Evolutionary conservation across 2,329 filamentous ascomycete species (phyloP).

Genomic region (Furcasterigmium furcatum): DNA sequence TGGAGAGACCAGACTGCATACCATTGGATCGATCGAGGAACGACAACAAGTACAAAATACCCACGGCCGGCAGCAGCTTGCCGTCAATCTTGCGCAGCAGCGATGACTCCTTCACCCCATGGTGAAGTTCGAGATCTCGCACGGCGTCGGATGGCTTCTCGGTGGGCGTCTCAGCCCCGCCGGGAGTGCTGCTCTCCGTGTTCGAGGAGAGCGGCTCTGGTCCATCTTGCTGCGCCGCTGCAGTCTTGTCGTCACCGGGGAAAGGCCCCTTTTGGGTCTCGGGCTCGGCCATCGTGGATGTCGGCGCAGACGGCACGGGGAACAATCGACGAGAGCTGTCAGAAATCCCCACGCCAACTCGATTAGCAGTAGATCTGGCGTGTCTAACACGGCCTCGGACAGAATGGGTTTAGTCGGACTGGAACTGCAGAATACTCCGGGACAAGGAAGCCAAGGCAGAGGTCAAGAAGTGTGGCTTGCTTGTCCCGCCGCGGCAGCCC

Average conservation of each 20-base stretch:
- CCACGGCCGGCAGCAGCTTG: constrained; percentile 49
- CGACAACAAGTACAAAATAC: constrained; percentile 51
- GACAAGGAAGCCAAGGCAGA: not conserved
- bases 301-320: no score
- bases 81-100: constrained; percentile 56
- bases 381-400: no score
- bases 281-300: not conserved
- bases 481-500: not conserved
- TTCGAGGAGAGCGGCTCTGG: not conserved
- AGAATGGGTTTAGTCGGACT: no score
- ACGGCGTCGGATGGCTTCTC: not conserved
- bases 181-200: not conserved
- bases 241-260: not conserved
- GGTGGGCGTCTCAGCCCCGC: not conserved
- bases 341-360: no score
- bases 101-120: constrained; percentile 47
- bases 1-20: constrained; percentile 27
- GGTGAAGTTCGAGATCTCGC: not conserved
- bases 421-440: no score
- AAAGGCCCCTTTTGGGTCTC: not conserved
- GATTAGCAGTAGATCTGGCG: no score
- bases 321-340: no score
- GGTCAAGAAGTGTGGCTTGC: not conserved
- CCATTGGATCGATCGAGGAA: constrained; percentile 58
- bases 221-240: not conserved